Evolutionary conservation across 2,329 filamentous ascomycete genomes (phyloP), one percentile per base, ranked within the genome.

Genomic region (Talaromyces sp.): DNA sequence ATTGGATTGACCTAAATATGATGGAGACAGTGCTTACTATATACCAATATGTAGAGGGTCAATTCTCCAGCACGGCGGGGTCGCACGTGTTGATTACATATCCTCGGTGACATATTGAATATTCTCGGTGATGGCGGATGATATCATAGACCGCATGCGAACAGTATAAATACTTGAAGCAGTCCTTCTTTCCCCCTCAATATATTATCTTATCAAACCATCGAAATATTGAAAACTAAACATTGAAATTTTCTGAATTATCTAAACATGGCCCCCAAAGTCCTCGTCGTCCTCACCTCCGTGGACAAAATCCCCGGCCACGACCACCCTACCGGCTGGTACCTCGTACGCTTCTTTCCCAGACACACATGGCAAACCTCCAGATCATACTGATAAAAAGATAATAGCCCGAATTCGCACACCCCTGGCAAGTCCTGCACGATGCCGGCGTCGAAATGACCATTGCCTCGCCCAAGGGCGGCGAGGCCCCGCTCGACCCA

Each of bases 211-310:
- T 14, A 12, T 35, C 32, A 35, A 14, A 12, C 32, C 12, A 35
- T 35, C 32, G 32, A 7, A 27, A 27, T 7, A 27, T 27, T 3
- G 26, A 27, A 11, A 3, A 38, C 3, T 38, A 10, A 38, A 11
- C 35, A 38, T 41, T 8, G 9, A n/a, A 19, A 43, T 2, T 10
- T 3, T 10, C 11, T 41, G 38, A 43, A 38, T 12, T 14, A 8
- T 9, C 19, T 14, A 46, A 55, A 19, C 38, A 65, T 65, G 64
- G 63, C 73, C 5, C 80, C 80, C 43, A 88, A 88, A 72, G 76
- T 91, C 64, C 87, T 91, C 76, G 76, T 90, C 72, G 84, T 91
- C 61, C 83, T 91, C 63, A 89, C 86, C 65, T 90, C 87, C 62
- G 80, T 83, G 71, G 72, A 74, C 64, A 73, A 76, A 62, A 73